These are phyloP conservation scores for Sporopachydermia lactativora DNA, from an alignment of 805 yeast species.

Conservation along the genomic window DNA sequence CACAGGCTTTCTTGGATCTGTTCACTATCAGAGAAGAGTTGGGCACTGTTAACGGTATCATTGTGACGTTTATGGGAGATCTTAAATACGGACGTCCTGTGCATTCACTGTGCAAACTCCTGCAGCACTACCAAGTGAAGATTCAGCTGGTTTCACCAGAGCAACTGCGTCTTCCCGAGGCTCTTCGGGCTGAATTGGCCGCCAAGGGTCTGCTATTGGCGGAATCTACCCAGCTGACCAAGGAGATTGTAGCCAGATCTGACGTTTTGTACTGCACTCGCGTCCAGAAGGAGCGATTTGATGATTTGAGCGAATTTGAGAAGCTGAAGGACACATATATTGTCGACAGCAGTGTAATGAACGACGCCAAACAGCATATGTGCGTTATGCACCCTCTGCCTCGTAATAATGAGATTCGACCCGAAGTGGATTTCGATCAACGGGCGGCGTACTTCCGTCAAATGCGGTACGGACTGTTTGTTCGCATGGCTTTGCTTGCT, in stretches of 20 bases:
- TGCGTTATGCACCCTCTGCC: conserved; percentile 99
- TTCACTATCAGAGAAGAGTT: conserved; percentile 98
- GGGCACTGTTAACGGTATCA: conserved; percentile 96
- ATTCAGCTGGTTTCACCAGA: conserved; percentile 85
- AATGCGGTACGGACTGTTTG: conserved; percentile 95
- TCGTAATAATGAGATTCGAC: conserved; percentile 89
- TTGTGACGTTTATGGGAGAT: conserved; percentile 98
- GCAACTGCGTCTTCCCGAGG: conserved; percentile 73
- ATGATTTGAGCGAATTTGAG: conserved; percentile 60
- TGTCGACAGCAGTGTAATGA: conserved; percentile 82
- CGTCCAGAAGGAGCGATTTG: conserved; percentile 94
- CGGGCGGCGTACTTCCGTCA: conserved; percentile 99
- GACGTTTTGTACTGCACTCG: conserved; percentile 97
- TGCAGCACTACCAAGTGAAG: conserved; percentile 86
- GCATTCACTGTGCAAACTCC: conserved; percentile 83
- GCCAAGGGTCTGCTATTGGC: conserved; percentile 53
- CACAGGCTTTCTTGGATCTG: conserved; percentile 94
- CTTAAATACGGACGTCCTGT: conserved; percentile 97
- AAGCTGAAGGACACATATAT: conserved; percentile 82
- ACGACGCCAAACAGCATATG: conserved; percentile 95
- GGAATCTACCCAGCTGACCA: conserved; percentile 68
- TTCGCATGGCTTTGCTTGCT: conserved; percentile 96
- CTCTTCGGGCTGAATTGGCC: conserved; percentile 50
- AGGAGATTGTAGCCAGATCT: conserved; percentile 74
- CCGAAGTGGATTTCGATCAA: conserved; percentile 98